Percentiles rank a stretch among this genome's conserved stretches.
phyloP scores from a whole-genome alignment of 192 early-diverging fungal species.

The Entomortierella lignicola region DNA sequence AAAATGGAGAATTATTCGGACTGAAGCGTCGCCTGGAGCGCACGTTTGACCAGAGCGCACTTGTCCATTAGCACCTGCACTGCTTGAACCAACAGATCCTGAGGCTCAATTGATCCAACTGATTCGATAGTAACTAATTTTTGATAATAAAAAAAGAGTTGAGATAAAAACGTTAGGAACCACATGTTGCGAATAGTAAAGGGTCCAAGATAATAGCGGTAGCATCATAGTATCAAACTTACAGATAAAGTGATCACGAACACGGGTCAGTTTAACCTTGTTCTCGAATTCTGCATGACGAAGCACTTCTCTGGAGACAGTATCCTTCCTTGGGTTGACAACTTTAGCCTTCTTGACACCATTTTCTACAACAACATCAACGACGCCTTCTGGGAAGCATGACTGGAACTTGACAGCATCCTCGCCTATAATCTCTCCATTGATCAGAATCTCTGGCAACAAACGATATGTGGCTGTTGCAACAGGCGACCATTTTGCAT shows the following conservation, averaged over 20 bases:
- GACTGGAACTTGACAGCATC: slow-evolving; percentile 82
- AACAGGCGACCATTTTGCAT: slow-evolving; percentile 98
- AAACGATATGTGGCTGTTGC: slow-evolving; percentile 96
- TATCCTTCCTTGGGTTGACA: slow-evolving; percentile 94
- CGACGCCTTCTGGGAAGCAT: slow-evolving; percentile 91
- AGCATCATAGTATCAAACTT: too few species aligned
- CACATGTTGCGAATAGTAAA: not conserved
- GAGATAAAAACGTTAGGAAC: not conserved
- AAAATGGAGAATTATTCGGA: slow-evolving; percentile 20
- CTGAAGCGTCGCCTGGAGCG: slow-evolving; percentile 59
- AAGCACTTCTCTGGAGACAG: slow-evolving; percentile 92
- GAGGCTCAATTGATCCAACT: slow-evolving; percentile 81
- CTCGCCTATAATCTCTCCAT: slow-evolving; percentile 85
- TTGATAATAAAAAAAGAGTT: slow-evolving; percentile 2
- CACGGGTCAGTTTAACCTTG: slow-evolving; percentile 87
- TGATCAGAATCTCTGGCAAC: slow-evolving; percentile 90
- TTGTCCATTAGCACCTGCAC: slow-evolving; percentile 86
- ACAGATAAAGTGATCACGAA: slow-evolving; percentile 98
- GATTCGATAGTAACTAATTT: slow-evolving; percentile 86
- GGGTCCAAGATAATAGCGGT: too few species aligned
- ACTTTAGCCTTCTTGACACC: slow-evolving; percentile 81
- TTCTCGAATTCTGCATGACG: slow-evolving; percentile 93
- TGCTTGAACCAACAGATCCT: slow-evolving; percentile 81
- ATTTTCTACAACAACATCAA: slow-evolving; percentile 77
- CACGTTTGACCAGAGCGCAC: slow-evolving; percentile 74